phyloP scores from a whole-genome alignment of 306 rosid species.

The Fragaria vesca region DNA sequence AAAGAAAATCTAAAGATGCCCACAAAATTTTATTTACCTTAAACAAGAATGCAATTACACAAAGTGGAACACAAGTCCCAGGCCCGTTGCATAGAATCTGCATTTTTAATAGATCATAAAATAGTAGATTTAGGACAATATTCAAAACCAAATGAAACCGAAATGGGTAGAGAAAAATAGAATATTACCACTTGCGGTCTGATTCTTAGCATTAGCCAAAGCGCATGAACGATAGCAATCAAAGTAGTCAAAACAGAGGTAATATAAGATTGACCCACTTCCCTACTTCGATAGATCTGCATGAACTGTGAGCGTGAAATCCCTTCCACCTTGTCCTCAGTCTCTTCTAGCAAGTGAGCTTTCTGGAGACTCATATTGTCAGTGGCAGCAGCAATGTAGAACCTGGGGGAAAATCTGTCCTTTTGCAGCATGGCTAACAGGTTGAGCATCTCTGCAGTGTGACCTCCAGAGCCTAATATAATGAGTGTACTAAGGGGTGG shows the following conservation, averaged over 20 bases:
- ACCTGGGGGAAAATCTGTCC: conserved; percentile 64
- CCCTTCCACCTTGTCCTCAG: conserved; percentile 30
- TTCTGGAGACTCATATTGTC: conserved; percentile 92
- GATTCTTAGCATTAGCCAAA: conserved; percentile 78
- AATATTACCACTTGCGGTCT: conserved; percentile 90
- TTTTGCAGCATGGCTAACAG: conserved; percentile 63
- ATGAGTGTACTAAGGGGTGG: conserved; percentile 36
- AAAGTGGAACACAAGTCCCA: conserved; percentile 7
- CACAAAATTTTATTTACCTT: neutral
- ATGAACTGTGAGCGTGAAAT: conserved; percentile 48
- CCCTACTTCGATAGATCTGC: conserved; percentile 90
- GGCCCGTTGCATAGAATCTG: conserved; percentile 6
- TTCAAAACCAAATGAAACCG: conserved; percentile 25
- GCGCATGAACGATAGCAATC: conserved; percentile 59
- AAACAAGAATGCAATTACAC: conserved; percentile 18
- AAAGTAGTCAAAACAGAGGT: conserved; percentile 89
- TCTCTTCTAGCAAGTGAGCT: conserved; percentile 76
- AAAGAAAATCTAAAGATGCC: neutral
- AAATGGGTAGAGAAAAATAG: conserved; percentile 10
- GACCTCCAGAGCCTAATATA: conserved; percentile 53
- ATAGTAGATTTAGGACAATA: neutral
- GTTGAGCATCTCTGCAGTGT: conserved; percentile 94
- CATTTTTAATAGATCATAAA: neutral
- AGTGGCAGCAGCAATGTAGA: conserved; percentile 81
- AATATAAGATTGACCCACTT: conserved; percentile 92